Evolutionary conservation across 2,329 filamentous ascomycete genomes (phyloP).

Genomic region (Neofusicoccum ribis): DNA sequence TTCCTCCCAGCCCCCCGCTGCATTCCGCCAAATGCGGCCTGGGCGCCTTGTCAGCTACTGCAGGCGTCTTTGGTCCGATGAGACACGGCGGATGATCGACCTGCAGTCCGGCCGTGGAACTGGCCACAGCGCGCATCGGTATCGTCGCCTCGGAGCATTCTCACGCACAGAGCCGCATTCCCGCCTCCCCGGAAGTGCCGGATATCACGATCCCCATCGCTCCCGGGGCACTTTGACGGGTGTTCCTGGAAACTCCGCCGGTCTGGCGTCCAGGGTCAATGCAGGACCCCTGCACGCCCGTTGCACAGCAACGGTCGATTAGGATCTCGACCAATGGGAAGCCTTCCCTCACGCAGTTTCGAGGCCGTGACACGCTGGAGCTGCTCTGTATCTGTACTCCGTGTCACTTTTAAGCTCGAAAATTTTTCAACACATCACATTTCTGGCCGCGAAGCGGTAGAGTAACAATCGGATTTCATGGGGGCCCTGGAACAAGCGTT

Average conservation of each 20-base stretch:
- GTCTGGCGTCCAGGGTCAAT: neutral
- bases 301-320: slow-evolving; percentile 11
- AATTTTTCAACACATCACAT: slow-evolving; percentile 4
- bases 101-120: neutral
- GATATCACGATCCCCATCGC: neutral
- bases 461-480: neutral
- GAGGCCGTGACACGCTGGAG: neutral
- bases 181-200: neutral
- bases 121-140: neutral
- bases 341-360: neutral
- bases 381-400: neutral
- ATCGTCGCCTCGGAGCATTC: neutral
- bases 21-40: neutral
- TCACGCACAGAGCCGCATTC: slow-evolving; percentile 7
- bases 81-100: slow-evolving; percentile 11
- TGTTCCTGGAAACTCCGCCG: neutral
- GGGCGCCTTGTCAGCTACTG: neutral
- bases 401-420: slow-evolving; percentile 8
- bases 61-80: slow-evolving; percentile 1
- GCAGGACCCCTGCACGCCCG: neutral
- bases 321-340: slow-evolving; percentile 4
- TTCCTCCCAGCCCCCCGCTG: neutral
- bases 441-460: slow-evolving; percentile 1
- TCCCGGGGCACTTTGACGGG: neutral
- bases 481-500: neutral